A percentile compares a stretch with the other conserved stretches of the same genome.
These are phyloP conservation scores for Cadophora sp. DNA, from an alignment of 2,329 filamentous ascomycete species.

Conservation along the genomic window DNA sequence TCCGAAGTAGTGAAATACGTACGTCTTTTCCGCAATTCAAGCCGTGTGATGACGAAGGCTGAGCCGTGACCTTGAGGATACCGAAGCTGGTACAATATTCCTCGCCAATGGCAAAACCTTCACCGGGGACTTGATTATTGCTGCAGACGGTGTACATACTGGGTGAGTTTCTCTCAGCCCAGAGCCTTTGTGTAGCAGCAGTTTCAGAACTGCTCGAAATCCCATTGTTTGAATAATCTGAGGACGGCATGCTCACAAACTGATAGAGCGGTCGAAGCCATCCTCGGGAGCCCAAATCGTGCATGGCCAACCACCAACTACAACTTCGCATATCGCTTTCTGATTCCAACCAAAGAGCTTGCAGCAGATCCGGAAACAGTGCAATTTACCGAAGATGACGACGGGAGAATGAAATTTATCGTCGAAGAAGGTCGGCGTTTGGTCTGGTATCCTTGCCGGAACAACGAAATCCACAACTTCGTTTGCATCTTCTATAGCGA, in stretches of 20 bases:
- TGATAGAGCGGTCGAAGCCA: constrained; percentile 21
- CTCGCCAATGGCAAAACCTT: constrained; percentile 48
- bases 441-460: constrained; percentile 55
- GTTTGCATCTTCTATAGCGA: constrained; percentile 59
- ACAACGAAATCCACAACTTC: constrained; percentile 55
- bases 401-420: constrained; percentile 39
- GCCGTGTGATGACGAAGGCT: background rate
- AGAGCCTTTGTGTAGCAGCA: background rate
- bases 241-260: background rate
- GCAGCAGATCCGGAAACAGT: constrained; percentile 42
- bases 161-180: background rate
- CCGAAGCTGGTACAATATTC: constrained; percentile 49
- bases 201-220: background rate
- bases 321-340: constrained; percentile 43
- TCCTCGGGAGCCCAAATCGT: constrained; percentile 20
- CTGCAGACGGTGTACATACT: constrained; percentile 48
- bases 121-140: constrained; percentile 47
- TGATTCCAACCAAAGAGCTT: constrained; percentile 41
- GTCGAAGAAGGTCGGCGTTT: constrained; percentile 49
- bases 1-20: constrained; percentile 47
- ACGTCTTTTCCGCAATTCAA: constrained; percentile 24
- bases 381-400: constrained; percentile 40
- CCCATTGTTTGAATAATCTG: too few relatives aligned
- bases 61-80: constrained; percentile 45
- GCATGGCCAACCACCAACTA: constrained; percentile 31